phyloP scores from a whole-genome alignment of 1,139 yeast genomes.

The Yamadazyma aaseri region DNA sequence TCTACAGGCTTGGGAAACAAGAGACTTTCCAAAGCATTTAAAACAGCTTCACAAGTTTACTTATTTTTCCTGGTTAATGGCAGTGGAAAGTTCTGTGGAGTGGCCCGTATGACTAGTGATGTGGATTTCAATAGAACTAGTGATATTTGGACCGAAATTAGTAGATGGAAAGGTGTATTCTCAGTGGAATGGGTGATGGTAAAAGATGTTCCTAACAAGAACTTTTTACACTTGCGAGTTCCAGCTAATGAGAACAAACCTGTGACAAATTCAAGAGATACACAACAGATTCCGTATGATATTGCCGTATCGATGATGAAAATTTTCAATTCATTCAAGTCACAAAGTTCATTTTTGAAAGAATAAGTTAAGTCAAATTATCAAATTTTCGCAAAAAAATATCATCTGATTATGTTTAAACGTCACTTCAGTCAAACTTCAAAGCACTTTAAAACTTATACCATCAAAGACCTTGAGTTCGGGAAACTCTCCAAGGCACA shows the following conservation, averaged over 20 bases:
- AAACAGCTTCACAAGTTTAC: conserved; percentile 26
- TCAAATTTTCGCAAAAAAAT: too few relatives aligned
- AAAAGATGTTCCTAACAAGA: conserved; percentile 50
- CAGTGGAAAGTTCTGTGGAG: conserved; percentile 61
- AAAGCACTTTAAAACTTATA: conserved; percentile 1
- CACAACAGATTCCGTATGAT: conserved; percentile 49
- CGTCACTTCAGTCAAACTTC: conserved; percentile 7
- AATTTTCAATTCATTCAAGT: conserved; percentile 34
- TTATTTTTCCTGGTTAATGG: conserved; percentile 59
- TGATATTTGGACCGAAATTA: conserved; percentile 48
- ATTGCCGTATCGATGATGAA: conserved; percentile 50
- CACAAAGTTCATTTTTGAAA: conserved; percentile 14
- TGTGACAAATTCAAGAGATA: conserved; percentile 59
- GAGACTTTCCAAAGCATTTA: conserved; percentile 38
- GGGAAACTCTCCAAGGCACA: conserved; percentile 58
- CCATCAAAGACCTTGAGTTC: conserved; percentile 24
- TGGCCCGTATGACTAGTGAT: conserved; percentile 52
- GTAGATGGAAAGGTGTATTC: conserved; percentile 53
- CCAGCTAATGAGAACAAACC: conserved; percentile 50
- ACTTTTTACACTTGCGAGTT: conserved; percentile 43
- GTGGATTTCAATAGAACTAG: conserved; percentile 36
- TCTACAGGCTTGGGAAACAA: conserved; percentile 59
- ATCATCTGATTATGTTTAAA: conserved; percentile 5
- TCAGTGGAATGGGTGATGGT: conserved; percentile 52
- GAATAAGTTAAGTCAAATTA: too few relatives aligned